Conservation (phyloP, 176 grass and related monocot genomes). For the Oropetium thomaeum region DNA sequence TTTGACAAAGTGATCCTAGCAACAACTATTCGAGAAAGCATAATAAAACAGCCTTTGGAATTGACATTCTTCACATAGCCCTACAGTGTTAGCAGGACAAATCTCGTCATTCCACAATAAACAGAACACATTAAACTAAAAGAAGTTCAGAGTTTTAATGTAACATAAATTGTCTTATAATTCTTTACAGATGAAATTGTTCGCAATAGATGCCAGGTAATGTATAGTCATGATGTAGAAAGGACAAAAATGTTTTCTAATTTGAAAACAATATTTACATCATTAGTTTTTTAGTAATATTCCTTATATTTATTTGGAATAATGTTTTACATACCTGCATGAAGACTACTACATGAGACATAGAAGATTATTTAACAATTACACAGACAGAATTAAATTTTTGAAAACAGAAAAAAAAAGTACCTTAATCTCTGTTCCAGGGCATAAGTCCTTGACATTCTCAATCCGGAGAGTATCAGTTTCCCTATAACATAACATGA, state of each 20-base stretch:
- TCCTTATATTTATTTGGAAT: neutral
- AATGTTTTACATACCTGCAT: neutral
- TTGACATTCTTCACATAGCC: conserved; percentile 93
- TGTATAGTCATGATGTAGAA: neutral
- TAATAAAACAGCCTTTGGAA: conserved; percentile 92
- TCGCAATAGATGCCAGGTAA: neutral
- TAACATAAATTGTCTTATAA: neutral
- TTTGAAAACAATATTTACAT: neutral
- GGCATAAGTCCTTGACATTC: conserved; percentile 57
- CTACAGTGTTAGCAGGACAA: conserved; percentile 33
- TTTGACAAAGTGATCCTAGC: conserved; percentile 83
- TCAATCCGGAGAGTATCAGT: conserved; percentile 37
- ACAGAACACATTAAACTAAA: neutral
- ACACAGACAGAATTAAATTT: neutral
- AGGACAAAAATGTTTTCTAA: neutral
- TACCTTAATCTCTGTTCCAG: conserved; percentile 76
- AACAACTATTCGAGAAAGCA: conserved; percentile 72
- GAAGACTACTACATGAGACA: neutral
- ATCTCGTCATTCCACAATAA: neutral
- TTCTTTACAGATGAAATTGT: neutral
- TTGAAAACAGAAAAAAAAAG: conserved; percentile 12
- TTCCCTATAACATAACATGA: conserved; percentile 48
- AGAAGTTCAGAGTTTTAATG: neutral
- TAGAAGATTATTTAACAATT: neutral
- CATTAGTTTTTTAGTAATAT: neutral